Base-by-base conservation (phyloP, 2,329 filamentous ascomycete genomes). In the Pseudophaeomoniella oleicola region DNA sequence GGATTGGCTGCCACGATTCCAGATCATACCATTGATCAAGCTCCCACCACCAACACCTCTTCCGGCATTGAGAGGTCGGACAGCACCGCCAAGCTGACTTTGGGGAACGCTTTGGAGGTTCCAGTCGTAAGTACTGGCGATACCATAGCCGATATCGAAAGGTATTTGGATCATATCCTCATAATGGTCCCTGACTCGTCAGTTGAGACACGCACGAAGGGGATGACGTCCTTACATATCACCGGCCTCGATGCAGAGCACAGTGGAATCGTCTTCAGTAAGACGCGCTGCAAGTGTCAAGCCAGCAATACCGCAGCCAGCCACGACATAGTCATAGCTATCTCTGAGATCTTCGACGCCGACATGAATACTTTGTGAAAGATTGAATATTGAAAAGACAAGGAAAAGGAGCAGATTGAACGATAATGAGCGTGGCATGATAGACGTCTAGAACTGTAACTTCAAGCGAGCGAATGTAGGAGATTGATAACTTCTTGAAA, bases 21-120 rank as follows among this genome's bases (percentile, higher is more conserved):
- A 66, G 6, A 55, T 45, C 15, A 68, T 45, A 14, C 30, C 46
- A 16, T 64, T 55, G 1, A 62, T 59, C 2, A 53, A 50, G 2
- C 54, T 58, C n/a, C 52, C 50, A 4, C 61, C 60, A 10, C 60
- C 59, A 12, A 60, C 47, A 4, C 50, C 54, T 35, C 47, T 51
- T 13, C 50, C 52, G 18, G 45, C 44, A n/a, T 47, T 46, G 34
- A 50, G 38, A 19, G 39, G 34, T 11, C 43, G 41, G 15, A 39
- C 29, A 13, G 17, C 38, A n/a, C 47, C 46, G 37, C 50, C 46
- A 14, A 53, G 45, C 19, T 49, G 43, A 14, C 27, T 37, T 30
- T 54, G 50, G 16, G 51, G 50, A 12, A 45, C 40, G 5, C 45
- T 51, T 18, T 29, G 16, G n/a, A 52, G 35, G 13, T 42, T 38